Evolutionary conservation across 768 basidiomycete species (phyloP).

Genomic region (Cantharellus cinnabarinus): DNA sequence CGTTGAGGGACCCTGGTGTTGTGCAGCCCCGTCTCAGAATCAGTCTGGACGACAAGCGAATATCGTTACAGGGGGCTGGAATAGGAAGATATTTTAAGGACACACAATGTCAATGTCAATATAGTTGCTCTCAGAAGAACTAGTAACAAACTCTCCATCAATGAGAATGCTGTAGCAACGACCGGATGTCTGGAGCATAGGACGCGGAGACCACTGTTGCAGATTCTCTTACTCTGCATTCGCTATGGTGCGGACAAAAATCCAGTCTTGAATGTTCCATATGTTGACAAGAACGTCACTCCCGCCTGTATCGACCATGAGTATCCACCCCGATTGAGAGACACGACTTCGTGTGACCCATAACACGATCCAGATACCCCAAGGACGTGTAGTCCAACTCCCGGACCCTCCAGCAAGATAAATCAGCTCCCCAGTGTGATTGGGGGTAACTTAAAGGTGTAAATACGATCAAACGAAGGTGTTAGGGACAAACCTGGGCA

Average conservation of each 20-base stretch:
- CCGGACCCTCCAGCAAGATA: background rate
- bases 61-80: background rate
- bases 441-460: background rate
- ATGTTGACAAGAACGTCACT: background rate
- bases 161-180: background rate
- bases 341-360: background rate
- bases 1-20: background rate
- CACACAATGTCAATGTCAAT: background rate
- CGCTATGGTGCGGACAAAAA: background rate
- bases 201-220: no score
- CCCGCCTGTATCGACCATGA: background rate
- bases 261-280: background rate
- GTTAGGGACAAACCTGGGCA: background rate
- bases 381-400: background rate
- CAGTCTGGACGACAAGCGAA: background rate
- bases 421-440: background rate
- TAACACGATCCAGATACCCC: background rate
- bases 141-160: background rate
- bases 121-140: background rate
- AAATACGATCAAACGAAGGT: background rate
- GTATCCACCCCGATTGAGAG: background rate
- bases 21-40: background rate
- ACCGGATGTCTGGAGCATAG: background rate
- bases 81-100: background rate
- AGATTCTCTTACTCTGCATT: background rate